Conservation (phyloP, 2,329 filamentous ascomycete species). For the Ampelomyces quisqualis region DNA sequence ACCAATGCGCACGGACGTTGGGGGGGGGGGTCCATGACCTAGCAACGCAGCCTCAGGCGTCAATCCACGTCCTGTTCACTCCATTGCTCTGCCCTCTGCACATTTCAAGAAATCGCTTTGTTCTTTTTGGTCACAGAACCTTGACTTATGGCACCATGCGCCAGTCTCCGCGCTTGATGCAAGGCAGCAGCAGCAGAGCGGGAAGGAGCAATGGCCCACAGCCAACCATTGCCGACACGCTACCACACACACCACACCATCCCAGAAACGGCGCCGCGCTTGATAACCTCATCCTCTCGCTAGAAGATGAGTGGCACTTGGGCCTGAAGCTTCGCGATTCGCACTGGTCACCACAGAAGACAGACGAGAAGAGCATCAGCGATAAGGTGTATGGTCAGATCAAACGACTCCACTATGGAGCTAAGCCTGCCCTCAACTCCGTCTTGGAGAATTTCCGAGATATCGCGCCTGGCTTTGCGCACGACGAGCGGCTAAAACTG, state of each 20-base stretch:
- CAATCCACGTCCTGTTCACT: constrained; percentile 16
- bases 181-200: constrained; percentile 4
- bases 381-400: constrained; percentile 21
- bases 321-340: constrained; percentile 16
- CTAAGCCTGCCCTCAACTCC: constrained; percentile 15
- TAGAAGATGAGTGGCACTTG: constrained; percentile 27
- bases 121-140: not conserved
- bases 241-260: constrained; percentile 16
- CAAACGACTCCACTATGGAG: constrained; percentile 20
- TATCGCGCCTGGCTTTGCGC: constrained; percentile 5
- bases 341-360: constrained; percentile 26
- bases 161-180: constrained; percentile 6
- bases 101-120: not conserved
- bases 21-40: constrained; percentile 2
- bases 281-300: constrained; percentile 14
- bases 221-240: constrained; percentile 11
- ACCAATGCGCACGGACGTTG: constrained; percentile 14
- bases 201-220: constrained; percentile 2
- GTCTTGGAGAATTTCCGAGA: constrained; percentile 18
- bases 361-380: constrained; percentile 2
- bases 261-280: constrained; percentile 17
- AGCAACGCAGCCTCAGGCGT: constrained; percentile 29
- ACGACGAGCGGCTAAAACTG: constrained; percentile 5
- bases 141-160: constrained; percentile 5
- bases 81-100: not conserved